Evolutionary conservation across 163 green algal species (phyloP).

Genomic region (Chlamydomonas reinhardtii): DNA sequence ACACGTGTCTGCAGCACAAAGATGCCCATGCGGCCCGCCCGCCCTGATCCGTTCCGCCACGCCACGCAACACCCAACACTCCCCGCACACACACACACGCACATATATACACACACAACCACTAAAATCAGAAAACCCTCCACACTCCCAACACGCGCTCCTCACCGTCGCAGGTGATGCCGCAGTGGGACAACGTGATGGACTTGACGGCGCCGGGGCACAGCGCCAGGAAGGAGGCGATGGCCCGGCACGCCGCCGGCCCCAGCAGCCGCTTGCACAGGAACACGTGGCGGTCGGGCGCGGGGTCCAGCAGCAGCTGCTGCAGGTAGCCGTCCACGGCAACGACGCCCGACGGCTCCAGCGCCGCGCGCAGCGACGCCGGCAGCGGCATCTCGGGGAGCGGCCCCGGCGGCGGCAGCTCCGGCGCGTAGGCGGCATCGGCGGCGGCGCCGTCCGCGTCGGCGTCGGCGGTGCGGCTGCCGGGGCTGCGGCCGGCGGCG

Average conservation of each 20-base stretch:
- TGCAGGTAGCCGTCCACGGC: slow-evolving; percentile 42
- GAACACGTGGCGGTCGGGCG: slow-evolving; percentile 40
- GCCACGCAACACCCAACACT: no score
- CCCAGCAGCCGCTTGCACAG: slow-evolving; percentile 35
- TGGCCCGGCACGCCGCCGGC: neutral
- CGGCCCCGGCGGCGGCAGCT: neutral
- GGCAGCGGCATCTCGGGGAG: neutral
- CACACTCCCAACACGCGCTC: no score
- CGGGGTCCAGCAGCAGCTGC: slow-evolving; percentile 12
- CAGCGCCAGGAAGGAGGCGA: slow-evolving; percentile 8
- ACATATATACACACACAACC: no score
- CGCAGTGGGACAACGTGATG: slow-evolving; percentile 37
- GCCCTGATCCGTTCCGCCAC: no score
- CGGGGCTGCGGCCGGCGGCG: neutral
- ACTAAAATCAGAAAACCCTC: no score
- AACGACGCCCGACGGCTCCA: slow-evolving; percentile 5
- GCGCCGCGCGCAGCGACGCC: neutral
- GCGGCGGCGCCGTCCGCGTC: neutral
- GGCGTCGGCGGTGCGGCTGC: no score
- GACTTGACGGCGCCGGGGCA: slow-evolving; percentile 14
- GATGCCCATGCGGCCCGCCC: no score
- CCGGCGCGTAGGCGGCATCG: neutral
- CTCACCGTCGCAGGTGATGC: slow-evolving; percentile 34
- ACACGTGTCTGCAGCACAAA: no score
- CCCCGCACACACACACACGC: no score